Conservation (phyloP, 768 basidiomycete genomes). For the Trametes maxima region DNA sequence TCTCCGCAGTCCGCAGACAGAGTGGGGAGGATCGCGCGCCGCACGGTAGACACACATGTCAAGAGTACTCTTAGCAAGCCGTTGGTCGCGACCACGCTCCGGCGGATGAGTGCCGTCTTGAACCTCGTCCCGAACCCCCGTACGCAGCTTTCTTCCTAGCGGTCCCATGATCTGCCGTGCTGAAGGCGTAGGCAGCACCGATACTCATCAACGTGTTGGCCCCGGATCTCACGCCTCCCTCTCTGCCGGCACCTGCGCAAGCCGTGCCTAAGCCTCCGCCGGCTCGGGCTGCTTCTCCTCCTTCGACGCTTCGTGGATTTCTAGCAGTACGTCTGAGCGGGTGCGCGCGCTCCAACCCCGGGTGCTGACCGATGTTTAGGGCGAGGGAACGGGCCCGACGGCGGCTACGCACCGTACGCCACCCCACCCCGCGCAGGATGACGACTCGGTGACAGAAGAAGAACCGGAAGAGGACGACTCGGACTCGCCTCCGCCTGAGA, state of each 20-base stretch:
- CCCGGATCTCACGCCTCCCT: constrained; percentile 43
- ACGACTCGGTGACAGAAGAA: constrained; percentile 47
- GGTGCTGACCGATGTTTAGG: not conserved
- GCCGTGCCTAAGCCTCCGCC: constrained; percentile 15
- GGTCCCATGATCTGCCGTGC: constrained; percentile 12
- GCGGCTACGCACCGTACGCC: not conserved
- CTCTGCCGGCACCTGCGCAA: constrained; percentile 8
- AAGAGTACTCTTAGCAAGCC: constrained; percentile 72
- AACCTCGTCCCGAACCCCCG: constrained; percentile 68
- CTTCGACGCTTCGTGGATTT: not conserved
- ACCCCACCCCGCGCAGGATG: constrained; percentile 23
- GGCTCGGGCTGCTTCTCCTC: constrained; percentile 8
- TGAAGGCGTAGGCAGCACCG: constrained; percentile 44
- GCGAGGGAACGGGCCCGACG: not conserved
- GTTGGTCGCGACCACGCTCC: constrained; percentile 63
- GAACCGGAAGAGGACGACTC: constrained; percentile 26
- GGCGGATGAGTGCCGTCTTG: constrained; percentile 72
- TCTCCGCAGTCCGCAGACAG: constrained; percentile 63
- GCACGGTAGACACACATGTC: constrained; percentile 69
- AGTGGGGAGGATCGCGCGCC: constrained; percentile 66
- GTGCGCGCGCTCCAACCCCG: no score
- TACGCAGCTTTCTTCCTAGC: constrained; percentile 41
- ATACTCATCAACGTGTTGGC: constrained; percentile 49
- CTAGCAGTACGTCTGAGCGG: not conserved
- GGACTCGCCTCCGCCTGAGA: constrained; percentile 2